These are phyloP conservation scores for Rhamnella rubrinervis DNA, from an alignment of 331 rosid species.

Conservation along the genomic window DNA sequence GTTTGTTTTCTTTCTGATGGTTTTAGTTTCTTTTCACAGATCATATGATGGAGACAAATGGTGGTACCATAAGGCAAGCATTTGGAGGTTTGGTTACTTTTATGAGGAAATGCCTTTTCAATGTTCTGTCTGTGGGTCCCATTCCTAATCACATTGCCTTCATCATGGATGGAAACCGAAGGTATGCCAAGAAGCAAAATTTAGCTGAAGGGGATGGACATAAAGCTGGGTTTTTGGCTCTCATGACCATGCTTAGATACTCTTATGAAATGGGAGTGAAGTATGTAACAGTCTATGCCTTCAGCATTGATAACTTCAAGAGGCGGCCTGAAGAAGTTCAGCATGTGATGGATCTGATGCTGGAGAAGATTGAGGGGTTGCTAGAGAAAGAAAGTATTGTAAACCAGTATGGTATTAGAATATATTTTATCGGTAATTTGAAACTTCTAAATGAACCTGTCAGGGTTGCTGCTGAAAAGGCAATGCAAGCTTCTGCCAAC, in stretches of 20 bases:
- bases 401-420: slow-evolving; percentile 36
- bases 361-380: slow-evolving; percentile 45
- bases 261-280: slow-evolving; percentile 55
- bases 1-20: slow-evolving; percentile 9
- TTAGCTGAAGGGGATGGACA: slow-evolving; percentile 31
- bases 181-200: slow-evolving; percentile 40
- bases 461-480: slow-evolving; percentile 47
- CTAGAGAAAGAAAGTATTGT: slow-evolving; percentile 35
- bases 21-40: slow-evolving; percentile 8
- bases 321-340: slow-evolving; percentile 44
- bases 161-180: slow-evolving; percentile 66
- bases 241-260: slow-evolving; percentile 39
- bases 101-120: slow-evolving; percentile 30
- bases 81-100: slow-evolving; percentile 29
- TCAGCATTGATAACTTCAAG: slow-evolving; percentile 62
- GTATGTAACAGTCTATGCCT: slow-evolving; percentile 46
- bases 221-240: slow-evolving; percentile 37
- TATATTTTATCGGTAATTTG: slow-evolving; percentile 49
- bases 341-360: slow-evolving; percentile 50
- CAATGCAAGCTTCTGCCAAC: slow-evolving; percentile 46
- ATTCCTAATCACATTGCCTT: slow-evolving; percentile 55
- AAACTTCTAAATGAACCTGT: slow-evolving; percentile 43
- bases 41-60: slow-evolving; percentile 39
- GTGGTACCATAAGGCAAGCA: slow-evolving; percentile 18
- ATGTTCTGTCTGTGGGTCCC: slow-evolving; percentile 41